Conservation (phyloP, 306 rosid species). For the Delonix regia region DNA sequence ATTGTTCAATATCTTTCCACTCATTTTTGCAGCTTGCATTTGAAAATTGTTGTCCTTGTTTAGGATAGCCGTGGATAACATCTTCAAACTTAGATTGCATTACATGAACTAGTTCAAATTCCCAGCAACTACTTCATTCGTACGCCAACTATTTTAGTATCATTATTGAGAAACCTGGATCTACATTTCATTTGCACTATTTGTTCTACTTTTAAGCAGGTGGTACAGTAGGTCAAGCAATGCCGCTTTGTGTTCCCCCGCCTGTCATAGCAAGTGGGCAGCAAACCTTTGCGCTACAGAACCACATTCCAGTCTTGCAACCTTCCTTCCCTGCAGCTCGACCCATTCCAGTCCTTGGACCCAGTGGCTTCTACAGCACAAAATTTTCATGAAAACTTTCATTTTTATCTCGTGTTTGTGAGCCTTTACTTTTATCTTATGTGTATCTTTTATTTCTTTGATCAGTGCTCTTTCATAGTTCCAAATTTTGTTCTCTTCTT, state of each 20-base stretch:
- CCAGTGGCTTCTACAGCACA: slow-evolving; percentile 50
- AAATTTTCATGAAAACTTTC: slow-evolving; percentile 47
- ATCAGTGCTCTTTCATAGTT: slow-evolving; percentile 1
- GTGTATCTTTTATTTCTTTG: not conserved
- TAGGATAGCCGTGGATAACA: too few relatives aligned
- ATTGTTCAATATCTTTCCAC: too few relatives aligned
- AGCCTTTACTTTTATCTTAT: slow-evolving; percentile 17
- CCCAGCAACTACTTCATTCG: too few relatives aligned
- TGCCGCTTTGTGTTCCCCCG: slow-evolving; percentile 64
- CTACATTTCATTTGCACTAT: slow-evolving; percentile 8
- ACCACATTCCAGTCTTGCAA: slow-evolving; percentile 63
- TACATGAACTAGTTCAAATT: too few relatives aligned
- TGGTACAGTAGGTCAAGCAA: slow-evolving; percentile 54
- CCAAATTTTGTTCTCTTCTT: slow-evolving; percentile 32
- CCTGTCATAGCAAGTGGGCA: slow-evolving; percentile 56
- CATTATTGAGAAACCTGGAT: slow-evolving; percentile 10
- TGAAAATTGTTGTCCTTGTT: too few relatives aligned
- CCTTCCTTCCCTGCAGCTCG: slow-evolving; percentile 53
- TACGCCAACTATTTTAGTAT: not conserved
- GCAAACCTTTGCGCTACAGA: slow-evolving; percentile 66
- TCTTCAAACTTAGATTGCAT: too few relatives aligned
- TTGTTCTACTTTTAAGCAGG: slow-evolving; percentile 50
- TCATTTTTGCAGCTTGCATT: too few relatives aligned
- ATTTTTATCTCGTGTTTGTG: slow-evolving; percentile 15
- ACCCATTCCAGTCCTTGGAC: slow-evolving; percentile 60